phyloP scores from a whole-genome alignment of 2,329 filamentous ascomycete species.

The Chaetomium sp. region DNA sequence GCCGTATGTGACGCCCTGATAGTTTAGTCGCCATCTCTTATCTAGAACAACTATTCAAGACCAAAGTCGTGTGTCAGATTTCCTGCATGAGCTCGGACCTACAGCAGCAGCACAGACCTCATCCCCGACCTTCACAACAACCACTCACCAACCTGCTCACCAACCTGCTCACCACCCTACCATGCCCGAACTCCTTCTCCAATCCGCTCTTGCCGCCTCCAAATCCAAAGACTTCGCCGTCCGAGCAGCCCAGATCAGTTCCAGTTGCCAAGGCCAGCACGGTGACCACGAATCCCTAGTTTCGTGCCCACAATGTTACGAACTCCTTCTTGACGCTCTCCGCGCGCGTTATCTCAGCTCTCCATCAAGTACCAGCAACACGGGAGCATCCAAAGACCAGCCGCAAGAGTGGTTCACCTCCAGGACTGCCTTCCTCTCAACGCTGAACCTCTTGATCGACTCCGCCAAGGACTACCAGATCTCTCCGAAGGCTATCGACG shows the following conservation, averaged over 20 bases:
- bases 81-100: not conserved
- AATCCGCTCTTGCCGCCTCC: constrained; percentile 28
- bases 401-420: constrained; percentile 55
- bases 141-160: not conserved
- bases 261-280: constrained; percentile 48
- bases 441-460: constrained; percentile 53
- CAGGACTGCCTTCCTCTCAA: constrained; percentile 51
- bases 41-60: not conserved
- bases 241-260: constrained; percentile 48
- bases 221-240: constrained; percentile 42
- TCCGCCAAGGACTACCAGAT: constrained; percentile 49
- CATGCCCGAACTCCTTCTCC: constrained; percentile 36
- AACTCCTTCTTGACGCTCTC: constrained; percentile 51
- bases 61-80: not conserved
- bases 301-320: constrained; percentile 54
- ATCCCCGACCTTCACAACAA: not conserved
- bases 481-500: constrained; percentile 51
- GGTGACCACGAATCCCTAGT: constrained; percentile 41
- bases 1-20: not conserved
- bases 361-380: not conserved
- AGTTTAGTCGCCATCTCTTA: not conserved
- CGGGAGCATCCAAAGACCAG: not conserved
- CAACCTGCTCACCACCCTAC: not conserved
- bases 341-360: constrained; percentile 44
- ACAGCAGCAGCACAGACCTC: not conserved